Base-by-base conservation (phyloP, 352 stramenopile genomes). In the Phytophthora ramorum region DNA sequence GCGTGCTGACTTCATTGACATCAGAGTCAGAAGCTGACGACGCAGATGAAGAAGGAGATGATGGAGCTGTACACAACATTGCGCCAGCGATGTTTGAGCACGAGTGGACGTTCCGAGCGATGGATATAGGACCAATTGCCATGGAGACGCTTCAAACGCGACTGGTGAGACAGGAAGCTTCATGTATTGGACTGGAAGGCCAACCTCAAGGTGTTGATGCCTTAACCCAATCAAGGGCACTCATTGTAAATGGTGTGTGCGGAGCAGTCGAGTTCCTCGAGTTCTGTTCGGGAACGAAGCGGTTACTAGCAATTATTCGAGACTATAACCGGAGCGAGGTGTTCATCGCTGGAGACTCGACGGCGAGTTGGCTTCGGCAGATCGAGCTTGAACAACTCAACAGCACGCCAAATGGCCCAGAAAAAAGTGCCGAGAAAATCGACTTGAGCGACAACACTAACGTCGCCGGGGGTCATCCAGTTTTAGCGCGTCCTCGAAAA, bases 61-160 rank as follows among this genome's bases (percentile, higher is more conserved):
- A 64, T 6, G 30, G 9, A 14, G 35, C 24, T 1, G n/a, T 34
- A 2, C 41, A 52, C 22, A 63, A 35, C 7, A 16, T 24, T 44
- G 20, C 35, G 17, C 17, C 40, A 5, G 50, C 70, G 10, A 52
- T 22, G 16, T 79, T 83, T 49, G 71, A 76, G 26, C 56, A 80
- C 13, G 82, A 91, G 22, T 93, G 85, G 82, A 90, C 73, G 6
- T 73, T 70, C 19, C 77, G 82, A 9, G 76, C 76, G n/a, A 83
- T 90, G 43, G 85, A 93, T 34, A 53, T 93, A 22, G 85, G 85
- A 1, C 79, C 85, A 2, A 60, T 62, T 6, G 88, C 85, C 1
- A 86, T 78, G 41, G 5, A 72, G 4, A 24, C 70, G 2, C 66
- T 93, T 17, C 9, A 52, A 37, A 24, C 7, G n/a, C 41, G 44